Percentiles rank a stretch among this genome's conserved stretches.
Conservation (phyloP, 148 eudicot species). For the Rhododendron williamsianum region DNA sequence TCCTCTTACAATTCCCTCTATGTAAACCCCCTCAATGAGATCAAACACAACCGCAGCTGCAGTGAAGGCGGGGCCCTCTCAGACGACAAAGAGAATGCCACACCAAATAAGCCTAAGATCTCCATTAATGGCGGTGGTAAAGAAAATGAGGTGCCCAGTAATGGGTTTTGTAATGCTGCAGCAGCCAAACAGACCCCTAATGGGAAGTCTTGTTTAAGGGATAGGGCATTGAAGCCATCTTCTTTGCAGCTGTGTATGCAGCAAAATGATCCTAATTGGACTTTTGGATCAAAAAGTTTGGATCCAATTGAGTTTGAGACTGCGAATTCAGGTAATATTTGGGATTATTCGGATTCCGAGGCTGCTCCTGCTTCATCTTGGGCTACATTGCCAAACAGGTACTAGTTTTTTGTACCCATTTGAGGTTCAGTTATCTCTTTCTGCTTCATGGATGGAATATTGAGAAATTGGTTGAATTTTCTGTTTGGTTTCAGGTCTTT, state of each 20-base stretch:
- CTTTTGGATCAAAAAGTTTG: conserved; percentile 41
- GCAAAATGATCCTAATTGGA: conserved; percentile 57
- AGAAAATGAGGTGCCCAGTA: conserved; percentile 42
- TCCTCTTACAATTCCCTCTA: conserved; percentile 48
- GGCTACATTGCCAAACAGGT: conserved; percentile 92
- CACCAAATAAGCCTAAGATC: conserved; percentile 17
- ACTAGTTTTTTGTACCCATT: not conserved
- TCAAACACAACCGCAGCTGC: conserved; percentile 37
- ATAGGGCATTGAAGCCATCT: conserved; percentile 51
- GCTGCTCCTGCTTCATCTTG: conserved; percentile 97
- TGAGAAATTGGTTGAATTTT: not conserved
- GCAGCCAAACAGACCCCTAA: conserved; percentile 15
- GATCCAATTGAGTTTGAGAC: conserved; percentile 44
- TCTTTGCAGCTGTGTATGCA: conserved; percentile 80
- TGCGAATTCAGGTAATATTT: conserved; percentile 46
- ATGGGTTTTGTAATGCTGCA: not conserved
- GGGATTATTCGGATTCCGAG: conserved; percentile 94
- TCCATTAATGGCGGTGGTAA: conserved; percentile 22
- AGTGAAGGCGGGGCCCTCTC: conserved; percentile 23
- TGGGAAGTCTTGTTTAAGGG: conserved; percentile 33
- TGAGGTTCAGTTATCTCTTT: not conserved
- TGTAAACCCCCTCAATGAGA: conserved; percentile 54
- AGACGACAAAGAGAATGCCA: conserved; percentile 51
- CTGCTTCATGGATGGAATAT: not conserved
- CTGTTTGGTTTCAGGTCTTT: conserved; percentile 55